Conservation (phyloP, 371 early-diverging fungal species). For the Globomyces sp. region DNA sequence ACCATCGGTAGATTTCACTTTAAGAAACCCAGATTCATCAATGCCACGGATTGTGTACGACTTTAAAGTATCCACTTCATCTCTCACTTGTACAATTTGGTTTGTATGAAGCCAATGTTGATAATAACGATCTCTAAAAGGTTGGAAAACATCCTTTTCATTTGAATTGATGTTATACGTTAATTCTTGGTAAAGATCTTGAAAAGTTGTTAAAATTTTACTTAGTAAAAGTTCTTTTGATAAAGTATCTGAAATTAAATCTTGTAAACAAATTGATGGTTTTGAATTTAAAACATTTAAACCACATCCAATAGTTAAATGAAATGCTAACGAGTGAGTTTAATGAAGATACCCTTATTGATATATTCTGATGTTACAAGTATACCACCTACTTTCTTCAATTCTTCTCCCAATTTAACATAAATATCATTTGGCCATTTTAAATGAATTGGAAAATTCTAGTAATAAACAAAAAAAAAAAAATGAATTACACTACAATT, state of each 20-base stretch:
- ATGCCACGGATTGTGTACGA: slow-evolving; percentile 75
- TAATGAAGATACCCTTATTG: slow-evolving; percentile 27
- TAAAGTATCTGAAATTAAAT: slow-evolving; percentile 38
- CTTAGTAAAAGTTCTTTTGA: slow-evolving; percentile 74
- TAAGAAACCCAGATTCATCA: slow-evolving; percentile 71
- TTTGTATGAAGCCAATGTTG: slow-evolving; percentile 79
- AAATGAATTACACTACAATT: slow-evolving; percentile 51
- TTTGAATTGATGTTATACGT: slow-evolving; percentile 29
- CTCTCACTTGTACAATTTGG: slow-evolving; percentile 69
- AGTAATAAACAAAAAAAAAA: background rate
- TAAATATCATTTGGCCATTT: slow-evolving; percentile 97
- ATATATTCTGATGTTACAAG: slow-evolving; percentile 77
- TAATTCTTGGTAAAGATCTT: slow-evolving; percentile 68
- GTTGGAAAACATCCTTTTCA: slow-evolving; percentile 61
- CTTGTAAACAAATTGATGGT: slow-evolving; percentile 64
- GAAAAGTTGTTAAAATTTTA: slow-evolving; percentile 69
- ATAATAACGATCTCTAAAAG: slow-evolving; percentile 74
- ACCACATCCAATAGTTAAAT: slow-evolving; percentile 83
- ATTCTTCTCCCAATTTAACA: slow-evolving; percentile 15
- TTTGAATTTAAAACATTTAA: slow-evolving; percentile 76
- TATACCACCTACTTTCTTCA: slow-evolving; percentile 84
- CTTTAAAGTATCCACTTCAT: slow-evolving; percentile 45
- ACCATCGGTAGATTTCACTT: slow-evolving; percentile 62
- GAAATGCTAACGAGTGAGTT: slow-evolving; percentile 47
- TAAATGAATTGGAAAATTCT: slow-evolving; percentile 69